phyloP scores from a whole-genome alignment of 371 early-diverging fungal genomes.

The Mortierella sp. region DNA sequence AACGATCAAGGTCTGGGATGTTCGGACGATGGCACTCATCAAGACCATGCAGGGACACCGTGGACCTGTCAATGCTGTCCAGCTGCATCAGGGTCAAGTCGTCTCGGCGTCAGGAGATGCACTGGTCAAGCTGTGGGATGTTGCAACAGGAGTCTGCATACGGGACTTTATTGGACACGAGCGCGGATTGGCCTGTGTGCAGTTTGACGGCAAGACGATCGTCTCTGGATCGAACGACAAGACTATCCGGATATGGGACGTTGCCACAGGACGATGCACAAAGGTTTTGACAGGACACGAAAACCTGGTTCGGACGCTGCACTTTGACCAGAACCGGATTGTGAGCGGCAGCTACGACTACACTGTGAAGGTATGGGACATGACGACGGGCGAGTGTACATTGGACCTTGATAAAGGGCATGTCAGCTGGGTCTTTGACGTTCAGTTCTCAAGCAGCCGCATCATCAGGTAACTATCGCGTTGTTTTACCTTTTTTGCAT shows the following conservation, averaged over 20 bases:
- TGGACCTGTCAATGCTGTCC: slow-evolving; percentile 93
- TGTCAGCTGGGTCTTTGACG: slow-evolving; percentile 95
- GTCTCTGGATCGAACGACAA: slow-evolving; percentile 96
- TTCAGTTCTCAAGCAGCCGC: slow-evolving; percentile 82
- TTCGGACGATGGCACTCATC: slow-evolving; percentile 66
- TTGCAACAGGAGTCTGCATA: slow-evolving; percentile 73
- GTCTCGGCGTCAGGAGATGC: slow-evolving; percentile 92
- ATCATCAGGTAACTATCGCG: slow-evolving; percentile 74
- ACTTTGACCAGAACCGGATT: slow-evolving; percentile 74
- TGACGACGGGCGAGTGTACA: slow-evolving; percentile 63
- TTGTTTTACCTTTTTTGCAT: neutral
- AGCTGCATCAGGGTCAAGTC: slow-evolving; percentile 74
- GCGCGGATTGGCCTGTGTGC: slow-evolving; percentile 93
- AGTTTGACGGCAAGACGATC: slow-evolving; percentile 89
- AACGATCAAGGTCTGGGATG: slow-evolving; percentile 90
- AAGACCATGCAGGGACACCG: slow-evolving; percentile 84
- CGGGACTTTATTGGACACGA: slow-evolving; percentile 81
- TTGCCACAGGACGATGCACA: slow-evolving; percentile 82
- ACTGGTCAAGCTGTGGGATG: slow-evolving; percentile 89
- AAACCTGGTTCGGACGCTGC: slow-evolving; percentile 93
- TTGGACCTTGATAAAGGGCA: slow-evolving; percentile 77
- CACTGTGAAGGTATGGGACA: slow-evolving; percentile 96
- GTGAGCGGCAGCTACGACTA: slow-evolving; percentile 94
- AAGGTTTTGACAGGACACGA: slow-evolving; percentile 87
- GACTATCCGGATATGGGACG: slow-evolving; percentile 96